Percentiles rank a stretch among this genome's conserved stretches.
Evolutionary conservation across 345 rosid species (phyloP).

Genomic region (Triadica sebifera): DNA sequence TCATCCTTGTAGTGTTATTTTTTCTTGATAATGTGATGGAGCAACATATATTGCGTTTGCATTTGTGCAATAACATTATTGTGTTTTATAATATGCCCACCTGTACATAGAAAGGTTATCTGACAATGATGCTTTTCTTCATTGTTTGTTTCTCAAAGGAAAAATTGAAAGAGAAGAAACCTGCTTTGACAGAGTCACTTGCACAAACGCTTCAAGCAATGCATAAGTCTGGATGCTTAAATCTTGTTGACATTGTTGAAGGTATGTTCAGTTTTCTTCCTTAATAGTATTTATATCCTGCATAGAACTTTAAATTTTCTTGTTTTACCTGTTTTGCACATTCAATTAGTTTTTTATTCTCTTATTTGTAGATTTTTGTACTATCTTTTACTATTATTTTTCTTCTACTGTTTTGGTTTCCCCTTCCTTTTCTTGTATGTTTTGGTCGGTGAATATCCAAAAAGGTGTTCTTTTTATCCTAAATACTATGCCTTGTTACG

Average conservation of each 20-base stretch:
- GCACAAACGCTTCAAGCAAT: slow-evolving; percentile 86
- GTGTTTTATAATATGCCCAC: not conserved
- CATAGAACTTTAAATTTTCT: not conserved
- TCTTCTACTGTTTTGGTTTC: not conserved
- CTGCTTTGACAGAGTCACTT: slow-evolving; percentile 66
- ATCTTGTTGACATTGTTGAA: slow-evolving; percentile 83
- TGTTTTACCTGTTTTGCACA: not conserved
- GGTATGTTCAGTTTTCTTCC: slow-evolving; percentile 49
- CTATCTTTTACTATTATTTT: not conserved
- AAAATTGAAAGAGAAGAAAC: slow-evolving; percentile 99
- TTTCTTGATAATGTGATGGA: not conserved
- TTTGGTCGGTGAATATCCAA: too few relatives aligned
- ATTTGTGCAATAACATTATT: not conserved
- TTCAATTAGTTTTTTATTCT: not conserved
- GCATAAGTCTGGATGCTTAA: slow-evolving; percentile 91
- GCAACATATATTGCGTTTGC: not conserved
- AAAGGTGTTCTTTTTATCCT: not conserved
- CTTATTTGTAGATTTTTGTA: too few relatives aligned
- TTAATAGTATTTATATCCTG: too few relatives aligned
- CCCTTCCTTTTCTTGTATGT: not conserved
- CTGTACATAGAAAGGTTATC: not conserved
- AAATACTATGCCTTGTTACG: not conserved
- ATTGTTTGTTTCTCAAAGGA: slow-evolving; percentile 50
- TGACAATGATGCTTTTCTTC: slow-evolving; percentile 10
- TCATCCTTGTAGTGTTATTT: not conserved